A percentile compares a stretch with the other conserved stretches of the same genome.
These are phyloP conservation scores for Pythium plurisporium DNA, from an alignment of 352 stramenopile species.

Conservation along the genomic window DNA sequence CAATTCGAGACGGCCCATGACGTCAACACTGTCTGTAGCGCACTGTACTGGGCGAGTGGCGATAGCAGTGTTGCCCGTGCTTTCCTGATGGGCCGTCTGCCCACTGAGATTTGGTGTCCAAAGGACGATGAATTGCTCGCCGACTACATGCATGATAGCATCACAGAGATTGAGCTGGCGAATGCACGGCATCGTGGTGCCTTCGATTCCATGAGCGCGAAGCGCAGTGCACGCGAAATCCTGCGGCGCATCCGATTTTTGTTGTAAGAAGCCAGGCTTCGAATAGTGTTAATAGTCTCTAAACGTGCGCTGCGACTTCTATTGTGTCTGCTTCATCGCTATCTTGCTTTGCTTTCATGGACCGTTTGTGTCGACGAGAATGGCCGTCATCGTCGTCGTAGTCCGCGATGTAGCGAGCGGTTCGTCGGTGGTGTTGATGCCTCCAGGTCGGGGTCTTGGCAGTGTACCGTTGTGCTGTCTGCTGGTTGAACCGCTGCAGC, in stretches of 20 bases:
- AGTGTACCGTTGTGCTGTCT: constrained; percentile 8
- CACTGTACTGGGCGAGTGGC: constrained; percentile 24
- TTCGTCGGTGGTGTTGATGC: neutral
- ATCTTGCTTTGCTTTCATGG: neutral
- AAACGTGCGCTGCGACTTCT: constrained; percentile 10
- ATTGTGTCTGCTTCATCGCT: neutral
- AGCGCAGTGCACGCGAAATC: constrained; percentile 36
- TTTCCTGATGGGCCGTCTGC: constrained; percentile 17
- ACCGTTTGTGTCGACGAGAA: neutral
- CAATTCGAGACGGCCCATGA: constrained; percentile 22
- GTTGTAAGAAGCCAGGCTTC: constrained; percentile 37
- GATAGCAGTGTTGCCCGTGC: constrained; percentile 12
- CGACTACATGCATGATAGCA: constrained; percentile 15
- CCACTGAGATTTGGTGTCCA: constrained; percentile 38
- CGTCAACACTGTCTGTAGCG: constrained; percentile 17
- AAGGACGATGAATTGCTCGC: constrained; percentile 49
- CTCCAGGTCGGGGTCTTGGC: constrained; percentile 17
- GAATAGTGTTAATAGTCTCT: constrained; percentile 2
- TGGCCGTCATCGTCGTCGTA: neutral
- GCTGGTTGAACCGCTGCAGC: constrained; percentile 31
- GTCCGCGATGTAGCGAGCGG: neutral
- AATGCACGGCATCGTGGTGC: constrained; percentile 26
- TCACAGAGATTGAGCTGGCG: constrained; percentile 20
- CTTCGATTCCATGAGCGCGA: constrained; percentile 37
- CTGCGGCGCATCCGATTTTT: constrained; percentile 52